Evolutionary conservation across 2,329 filamentous ascomycete genomes (phyloP).

Genomic region (Fonsecaea pedrosoi): DNA sequence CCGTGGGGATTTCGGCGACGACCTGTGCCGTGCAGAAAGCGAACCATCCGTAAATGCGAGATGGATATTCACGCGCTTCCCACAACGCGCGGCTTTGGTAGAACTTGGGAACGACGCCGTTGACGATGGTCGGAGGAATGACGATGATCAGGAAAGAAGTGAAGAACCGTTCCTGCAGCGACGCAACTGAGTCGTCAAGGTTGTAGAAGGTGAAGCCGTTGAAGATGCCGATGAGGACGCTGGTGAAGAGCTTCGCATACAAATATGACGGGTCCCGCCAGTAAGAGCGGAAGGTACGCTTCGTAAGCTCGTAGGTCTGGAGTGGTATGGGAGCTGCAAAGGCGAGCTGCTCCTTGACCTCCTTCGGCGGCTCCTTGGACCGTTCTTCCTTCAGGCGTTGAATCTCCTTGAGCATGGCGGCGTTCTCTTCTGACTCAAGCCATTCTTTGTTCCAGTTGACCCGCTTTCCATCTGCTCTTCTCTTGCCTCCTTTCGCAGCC

Average conservation of each 20-base stretch:
- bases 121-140: slow-evolving; percentile 74
- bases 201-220: slow-evolving; percentile 79
- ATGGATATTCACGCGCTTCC: slow-evolving; percentile 75
- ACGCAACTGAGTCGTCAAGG: slow-evolving; percentile 68
- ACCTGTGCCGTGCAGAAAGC: slow-evolving; percentile 77
- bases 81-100: slow-evolving; percentile 74
- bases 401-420: slow-evolving; percentile 68
- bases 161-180: slow-evolving; percentile 81
- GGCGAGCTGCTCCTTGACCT: slow-evolving; percentile 50
- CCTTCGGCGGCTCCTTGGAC: slow-evolving; percentile 46
- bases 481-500: slow-evolving; percentile 63
- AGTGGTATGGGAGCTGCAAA: slow-evolving; percentile 70
- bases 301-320: slow-evolving; percentile 71
- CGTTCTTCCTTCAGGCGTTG: slow-evolving; percentile 66
- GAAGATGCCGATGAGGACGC: slow-evolving; percentile 75
- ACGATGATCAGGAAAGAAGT: slow-evolving; percentile 70
- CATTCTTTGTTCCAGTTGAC: slow-evolving; percentile 80
- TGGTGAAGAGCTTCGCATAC: slow-evolving; percentile 76
- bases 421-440: slow-evolving; percentile 68
- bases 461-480: slow-evolving; percentile 58
- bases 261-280: slow-evolving; percentile 79
- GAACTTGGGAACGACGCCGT: slow-evolving; percentile 78
- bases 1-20: slow-evolving; percentile 73
- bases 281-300: slow-evolving; percentile 73
- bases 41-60: slow-evolving; percentile 77